Evolutionary conservation across 1,139 yeast species (phyloP).

Genomic region (Debaryomyces sp.): DNA sequence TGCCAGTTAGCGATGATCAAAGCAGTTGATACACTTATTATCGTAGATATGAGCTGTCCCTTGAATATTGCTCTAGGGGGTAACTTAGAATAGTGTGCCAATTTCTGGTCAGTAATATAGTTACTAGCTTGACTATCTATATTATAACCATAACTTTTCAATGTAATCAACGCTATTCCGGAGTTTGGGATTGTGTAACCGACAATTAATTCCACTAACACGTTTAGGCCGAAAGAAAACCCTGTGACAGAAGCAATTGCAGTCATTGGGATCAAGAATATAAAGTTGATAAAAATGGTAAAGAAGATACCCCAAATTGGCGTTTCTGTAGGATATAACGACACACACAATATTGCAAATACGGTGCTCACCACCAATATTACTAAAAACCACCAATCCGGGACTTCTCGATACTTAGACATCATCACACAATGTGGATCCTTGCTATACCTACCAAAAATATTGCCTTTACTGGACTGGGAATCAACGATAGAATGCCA

Average conservation of each 20-base stretch:
- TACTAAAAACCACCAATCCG: slow-evolving; percentile 42
- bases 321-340: slow-evolving; percentile 38
- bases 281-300: slow-evolving; percentile 36
- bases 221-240: slow-evolving; percentile 40
- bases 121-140: slow-evolving; percentile 41
- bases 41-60: slow-evolving; percentile 33
- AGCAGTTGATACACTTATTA: slow-evolving; percentile 27
- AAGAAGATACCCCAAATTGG: slow-evolving; percentile 42
- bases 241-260: slow-evolving; percentile 42
- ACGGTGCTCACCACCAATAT: slow-evolving; percentile 31
- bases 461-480: slow-evolving; percentile 20
- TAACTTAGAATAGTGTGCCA: slow-evolving; percentile 37
- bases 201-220: slow-evolving; percentile 41
- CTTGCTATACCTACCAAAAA: slow-evolving; percentile 23
- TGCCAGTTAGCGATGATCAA: slow-evolving; percentile 34
- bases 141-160: slow-evolving; percentile 41
- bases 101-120: slow-evolving; percentile 38
- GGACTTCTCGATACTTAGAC: slow-evolving; percentile 42
- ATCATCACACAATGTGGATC: slow-evolving; percentile 48
- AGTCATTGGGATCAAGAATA: slow-evolving; percentile 39
- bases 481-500: slow-evolving; percentile 35
- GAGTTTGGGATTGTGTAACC: slow-evolving; percentile 44
- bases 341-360: slow-evolving; percentile 35
- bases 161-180: slow-evolving; percentile 39
- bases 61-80: slow-evolving; percentile 40